Percentiles rank a stretch among this genome's conserved stretches.
Conservation (phyloP, 495 filamentous ascomycete species). For the Aspergillus diversus region DNA sequence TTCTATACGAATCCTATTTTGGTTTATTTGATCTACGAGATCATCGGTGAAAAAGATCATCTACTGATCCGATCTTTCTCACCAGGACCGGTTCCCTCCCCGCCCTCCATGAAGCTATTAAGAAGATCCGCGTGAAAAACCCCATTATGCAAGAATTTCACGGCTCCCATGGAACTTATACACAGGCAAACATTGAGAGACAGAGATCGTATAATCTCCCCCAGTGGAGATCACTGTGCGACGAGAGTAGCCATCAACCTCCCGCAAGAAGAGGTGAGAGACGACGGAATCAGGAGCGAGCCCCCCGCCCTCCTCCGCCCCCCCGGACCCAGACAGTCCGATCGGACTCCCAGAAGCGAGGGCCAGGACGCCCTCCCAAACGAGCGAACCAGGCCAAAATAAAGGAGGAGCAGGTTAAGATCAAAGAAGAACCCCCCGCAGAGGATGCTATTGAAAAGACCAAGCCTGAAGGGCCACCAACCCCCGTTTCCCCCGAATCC, state of each 20-base stretch:
- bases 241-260: slow-evolving; percentile 93
- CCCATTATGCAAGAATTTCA: slow-evolving; percentile 98
- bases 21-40: neutral
- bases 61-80: neutral
- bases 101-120: slow-evolving; percentile 79
- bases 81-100: slow-evolving; percentile 72
- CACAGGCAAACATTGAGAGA: slow-evolving; percentile 94
- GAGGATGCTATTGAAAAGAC: slow-evolving; percentile 44
- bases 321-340: slow-evolving; percentile 37
- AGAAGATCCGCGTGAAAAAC: slow-evolving; percentile 90
- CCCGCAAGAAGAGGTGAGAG: slow-evolving; percentile 92
- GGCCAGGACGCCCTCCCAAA: slow-evolving; percentile 54
- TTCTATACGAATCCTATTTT: too few relatives aligned
- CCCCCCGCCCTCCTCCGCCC: slow-evolving; percentile 43
- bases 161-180: slow-evolving; percentile 89
- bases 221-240: slow-evolving; percentile 89
- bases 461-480: slow-evolving; percentile 52
- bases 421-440: slow-evolving; percentile 49
- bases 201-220: slow-evolving; percentile 94
- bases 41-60: slow-evolving; percentile 1
- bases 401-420: slow-evolving; percentile 50
- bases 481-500: slow-evolving; percentile 56
- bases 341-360: slow-evolving; percentile 49
- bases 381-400: slow-evolving; percentile 44
- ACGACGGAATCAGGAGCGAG: slow-evolving; percentile 71